Conservation (phyloP, 352 stramenopile genomes). For the Chloridella minuta region DNA sequence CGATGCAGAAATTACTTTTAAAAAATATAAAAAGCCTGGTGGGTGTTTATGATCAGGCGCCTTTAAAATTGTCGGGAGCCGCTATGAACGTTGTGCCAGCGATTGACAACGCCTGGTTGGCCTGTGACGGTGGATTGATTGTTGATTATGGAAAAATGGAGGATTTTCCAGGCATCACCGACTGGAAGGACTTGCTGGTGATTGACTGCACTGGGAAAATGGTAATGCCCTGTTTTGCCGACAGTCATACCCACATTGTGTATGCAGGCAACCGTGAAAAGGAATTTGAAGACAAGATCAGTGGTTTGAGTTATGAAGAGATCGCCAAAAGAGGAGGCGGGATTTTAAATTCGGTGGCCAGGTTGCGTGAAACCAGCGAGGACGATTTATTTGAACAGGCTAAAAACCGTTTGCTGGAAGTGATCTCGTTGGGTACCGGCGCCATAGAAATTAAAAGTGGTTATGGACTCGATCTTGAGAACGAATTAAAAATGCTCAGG, state of each 20-base stretch:
- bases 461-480: constrained; percentile 17
- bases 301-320: constrained; percentile 16
- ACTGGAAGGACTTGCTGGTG: background rate
- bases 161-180: background rate
- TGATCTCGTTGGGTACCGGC: constrained; percentile 16
- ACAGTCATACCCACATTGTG: background rate
- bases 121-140: background rate
- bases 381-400: constrained; percentile 18
- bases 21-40: background rate
- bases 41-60: background rate
- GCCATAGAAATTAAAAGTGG: constrained; percentile 20
- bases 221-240: background rate
- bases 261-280: background rate
- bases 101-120: background rate
- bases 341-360: constrained; percentile 18
- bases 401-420: background rate
- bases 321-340: constrained; percentile 18
- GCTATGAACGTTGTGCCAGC: background rate
- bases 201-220: background rate
- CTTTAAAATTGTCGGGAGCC: background rate
- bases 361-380: constrained; percentile 12
- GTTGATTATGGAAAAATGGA: background rate
- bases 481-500: constrained; percentile 18
- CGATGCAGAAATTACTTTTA: background rate
- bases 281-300: background rate